These are phyloP conservation scores for Cercophora sp. DNA, from an alignment of 495 filamentous ascomycete species.

Conservation along the genomic window DNA sequence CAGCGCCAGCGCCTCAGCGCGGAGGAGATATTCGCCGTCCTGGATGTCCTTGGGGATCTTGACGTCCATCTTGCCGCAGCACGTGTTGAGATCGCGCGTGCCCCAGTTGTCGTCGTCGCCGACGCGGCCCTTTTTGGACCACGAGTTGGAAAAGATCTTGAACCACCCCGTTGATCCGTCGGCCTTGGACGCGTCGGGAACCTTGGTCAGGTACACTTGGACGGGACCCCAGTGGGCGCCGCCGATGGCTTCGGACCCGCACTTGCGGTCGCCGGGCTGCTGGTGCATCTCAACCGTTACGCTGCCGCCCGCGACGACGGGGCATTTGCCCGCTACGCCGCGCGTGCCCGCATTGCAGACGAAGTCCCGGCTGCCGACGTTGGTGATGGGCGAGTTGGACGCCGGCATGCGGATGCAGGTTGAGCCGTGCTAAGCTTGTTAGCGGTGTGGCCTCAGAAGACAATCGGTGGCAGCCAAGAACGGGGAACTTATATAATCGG, in stretches of 20 bases:
- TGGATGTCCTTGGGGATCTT: constrained; percentile 43
- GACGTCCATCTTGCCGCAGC: constrained; percentile 50
- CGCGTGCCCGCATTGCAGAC: constrained; percentile 39
- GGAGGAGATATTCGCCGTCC: constrained; percentile 48
- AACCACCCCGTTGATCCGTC: constrained; percentile 42
- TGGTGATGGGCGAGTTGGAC: constrained; percentile 45
- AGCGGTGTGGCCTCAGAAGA: neutral
- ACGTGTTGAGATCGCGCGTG: constrained; percentile 47
- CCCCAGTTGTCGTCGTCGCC: constrained; percentile 50
- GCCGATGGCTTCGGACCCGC: constrained; percentile 44
- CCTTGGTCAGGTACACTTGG: constrained; percentile 51
- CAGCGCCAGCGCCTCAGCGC: constrained; percentile 49
- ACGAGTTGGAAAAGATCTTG: constrained; percentile 49
- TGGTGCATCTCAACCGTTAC: constrained; percentile 53
- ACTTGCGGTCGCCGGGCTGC: constrained; percentile 43
- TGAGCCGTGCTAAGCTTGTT: constrained; percentile 28
- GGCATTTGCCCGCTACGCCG: constrained; percentile 39
- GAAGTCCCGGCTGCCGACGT: constrained; percentile 38
- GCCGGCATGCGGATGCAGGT: constrained; percentile 36
- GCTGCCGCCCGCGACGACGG: constrained; percentile 41
- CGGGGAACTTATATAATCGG: constrained; percentile 42
- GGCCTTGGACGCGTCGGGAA: constrained; percentile 45
- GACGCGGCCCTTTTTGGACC: constrained; percentile 33
- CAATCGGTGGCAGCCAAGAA: neutral
- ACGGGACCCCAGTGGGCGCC: constrained; percentile 47